These are phyloP conservation scores for Tillandsia leiboldiana DNA, from an alignment of 176 grass and related monocot genomes.

Conservation along the genomic window DNA sequence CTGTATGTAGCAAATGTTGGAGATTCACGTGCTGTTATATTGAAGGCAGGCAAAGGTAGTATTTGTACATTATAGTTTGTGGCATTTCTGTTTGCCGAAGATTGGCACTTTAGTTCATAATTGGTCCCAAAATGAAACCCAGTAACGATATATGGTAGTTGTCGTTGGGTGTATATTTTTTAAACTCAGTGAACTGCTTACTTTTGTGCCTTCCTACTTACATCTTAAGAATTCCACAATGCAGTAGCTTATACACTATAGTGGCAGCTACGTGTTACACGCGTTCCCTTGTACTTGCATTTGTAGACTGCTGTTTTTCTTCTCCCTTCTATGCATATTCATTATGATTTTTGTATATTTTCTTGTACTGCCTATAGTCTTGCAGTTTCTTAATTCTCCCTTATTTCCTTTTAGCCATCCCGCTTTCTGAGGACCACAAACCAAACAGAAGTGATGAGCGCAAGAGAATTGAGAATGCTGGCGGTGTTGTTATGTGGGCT, in stretches of 20 bases:
- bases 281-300: no score
- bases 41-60: slow-evolving; percentile 87
- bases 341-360: not conserved
- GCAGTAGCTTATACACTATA: no score
- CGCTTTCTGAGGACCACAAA: slow-evolving; percentile 91
- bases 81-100: not conserved
- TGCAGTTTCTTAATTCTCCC: not conserved
- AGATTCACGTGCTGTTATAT: slow-evolving; percentile 86
- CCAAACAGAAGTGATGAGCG: slow-evolving; percentile 79
- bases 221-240: not conserved
- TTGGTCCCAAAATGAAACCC: not conserved
- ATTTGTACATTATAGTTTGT: not conserved
- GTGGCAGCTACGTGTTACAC: no score
- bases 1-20: slow-evolving; percentile 97
- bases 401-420: slow-evolving; percentile 49
- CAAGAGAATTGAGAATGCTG: slow-evolving; percentile 80
- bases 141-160: not conserved
- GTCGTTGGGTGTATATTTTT: not conserved
- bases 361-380: not conserved
- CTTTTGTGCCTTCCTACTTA: not conserved
- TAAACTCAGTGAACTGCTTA: not conserved
- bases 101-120: not conserved
- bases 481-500: slow-evolving; percentile 89
- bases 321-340: no score
- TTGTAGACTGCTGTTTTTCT: no score